Percentiles rank a stretch among this genome's conserved stretches.
Evolutionary conservation across 2,329 filamentous ascomycete genomes (phyloP).

Genomic region (Cladobotryum mycophilum): DNA sequence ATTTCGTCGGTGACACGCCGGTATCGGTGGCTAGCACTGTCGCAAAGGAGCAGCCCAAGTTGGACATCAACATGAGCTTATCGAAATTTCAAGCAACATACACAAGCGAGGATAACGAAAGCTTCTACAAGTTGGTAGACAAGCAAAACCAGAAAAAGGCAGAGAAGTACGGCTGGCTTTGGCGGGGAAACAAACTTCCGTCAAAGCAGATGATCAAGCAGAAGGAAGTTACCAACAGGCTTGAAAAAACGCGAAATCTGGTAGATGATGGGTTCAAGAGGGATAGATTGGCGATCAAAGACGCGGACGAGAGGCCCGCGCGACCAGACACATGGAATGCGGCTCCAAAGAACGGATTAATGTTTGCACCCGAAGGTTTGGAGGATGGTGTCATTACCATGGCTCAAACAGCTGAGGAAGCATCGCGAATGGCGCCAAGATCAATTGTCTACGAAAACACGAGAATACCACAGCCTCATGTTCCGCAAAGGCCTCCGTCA

Average conservation of each 20-base stretch:
- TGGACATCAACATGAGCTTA: conserved; percentile 75
- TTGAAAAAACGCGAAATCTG: conserved; percentile 41
- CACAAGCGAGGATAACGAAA: conserved; percentile 96
- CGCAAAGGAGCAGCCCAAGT: conserved; percentile 36
- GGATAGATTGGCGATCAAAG: conserved; percentile 57
- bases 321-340: conserved; percentile 71
- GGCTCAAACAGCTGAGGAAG: conserved; percentile 60
- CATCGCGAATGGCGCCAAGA: conserved; percentile 70
- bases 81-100: conserved; percentile 85
- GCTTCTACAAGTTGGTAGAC: conserved; percentile 87
- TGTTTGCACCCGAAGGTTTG: conserved; percentile 70
- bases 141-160: conserved; percentile 79
- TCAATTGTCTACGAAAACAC: conserved; percentile 79
- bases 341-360: conserved; percentile 72
- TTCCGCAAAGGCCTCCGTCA: conserved; percentile 53
- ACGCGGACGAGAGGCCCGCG: conserved; percentile 66
- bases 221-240: conserved; percentile 52
- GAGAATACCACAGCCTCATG: conserved; percentile 54
- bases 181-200: conserved; percentile 78
- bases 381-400: conserved; percentile 56
- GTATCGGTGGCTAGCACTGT: conserved; percentile 44
- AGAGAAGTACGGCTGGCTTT: conserved; percentile 84
- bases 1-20: conserved; percentile 69
- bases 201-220: conserved; percentile 71
- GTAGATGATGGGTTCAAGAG: conserved; percentile 52